phyloP scores from a whole-genome alignment of 768 basidiomycete species.

The Boletus rubroflammeus region DNA sequence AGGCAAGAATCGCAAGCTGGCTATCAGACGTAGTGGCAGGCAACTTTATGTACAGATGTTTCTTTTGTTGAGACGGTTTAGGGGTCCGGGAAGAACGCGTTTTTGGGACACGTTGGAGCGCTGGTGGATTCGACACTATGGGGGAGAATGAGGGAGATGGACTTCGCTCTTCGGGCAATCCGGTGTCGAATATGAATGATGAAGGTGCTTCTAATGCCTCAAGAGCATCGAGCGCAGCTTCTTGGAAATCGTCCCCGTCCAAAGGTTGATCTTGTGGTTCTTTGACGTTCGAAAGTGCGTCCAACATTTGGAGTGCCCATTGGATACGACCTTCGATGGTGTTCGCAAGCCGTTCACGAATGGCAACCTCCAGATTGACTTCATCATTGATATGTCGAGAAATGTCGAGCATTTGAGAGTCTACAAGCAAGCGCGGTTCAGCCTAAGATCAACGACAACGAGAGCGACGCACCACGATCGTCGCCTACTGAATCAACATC shows the following conservation, averaged over 20 bases:
- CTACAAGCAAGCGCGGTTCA: conserved; percentile 8
- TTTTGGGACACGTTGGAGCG: conserved; percentile 20
- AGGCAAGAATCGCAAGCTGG: conserved; percentile 35
- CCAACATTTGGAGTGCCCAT: conserved; percentile 43
- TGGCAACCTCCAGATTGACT: conserved; percentile 40
- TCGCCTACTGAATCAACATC: conserved; percentile 8
- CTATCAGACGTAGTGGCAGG: conserved; percentile 26
- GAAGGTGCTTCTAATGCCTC: conserved; percentile 40
- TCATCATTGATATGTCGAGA: conserved; percentile 33
- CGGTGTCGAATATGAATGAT: conserved; percentile 34
- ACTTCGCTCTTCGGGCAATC: conserved; percentile 19
- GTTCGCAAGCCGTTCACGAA: conserved; percentile 39
- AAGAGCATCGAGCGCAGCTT: conserved; percentile 42
- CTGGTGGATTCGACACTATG: conserved; percentile 9
- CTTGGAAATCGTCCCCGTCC: conserved; percentile 34
- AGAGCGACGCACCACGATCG: conserved; percentile 16
- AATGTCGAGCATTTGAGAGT: conserved; percentile 9
- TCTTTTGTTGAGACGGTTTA: conserved; percentile 30
- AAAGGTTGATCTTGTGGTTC: conserved; percentile 12
- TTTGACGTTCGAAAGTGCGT: conserved; percentile 27
- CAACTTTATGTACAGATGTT: conserved; percentile 40
- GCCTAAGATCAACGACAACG: not conserved
- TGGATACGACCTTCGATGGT: conserved; percentile 43
- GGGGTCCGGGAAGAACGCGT: conserved; percentile 28
- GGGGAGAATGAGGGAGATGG: conserved; percentile 24